Evolutionary conservation across 495 filamentous ascomycete species (phyloP), one percentile per base, ranked within the genome.

Genomic region (Aspergillus coremiiformis): DNA sequence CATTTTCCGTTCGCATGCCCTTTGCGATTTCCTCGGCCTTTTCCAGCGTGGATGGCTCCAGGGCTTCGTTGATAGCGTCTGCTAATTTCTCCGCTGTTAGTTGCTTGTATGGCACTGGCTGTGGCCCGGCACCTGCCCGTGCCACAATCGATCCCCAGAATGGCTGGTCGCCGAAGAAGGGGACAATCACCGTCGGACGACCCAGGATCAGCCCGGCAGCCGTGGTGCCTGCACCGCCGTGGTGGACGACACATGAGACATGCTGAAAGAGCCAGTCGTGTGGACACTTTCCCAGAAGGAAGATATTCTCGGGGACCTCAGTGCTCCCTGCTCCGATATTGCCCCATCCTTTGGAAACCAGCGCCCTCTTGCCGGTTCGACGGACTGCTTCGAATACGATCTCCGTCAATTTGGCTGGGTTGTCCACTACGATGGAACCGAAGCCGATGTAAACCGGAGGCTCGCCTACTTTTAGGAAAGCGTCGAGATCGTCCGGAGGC

Each of bases 121-220:
- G 55, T 0, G 86, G 87, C 3, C 87, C 87, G 2, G 86, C 87
- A 8, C 86, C 86, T 10, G 86, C 83, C 46, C 72, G 76, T 11
- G 80, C 79, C 43, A 90, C 77, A 78, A 90, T 87, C 3, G 78
- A 73, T 5, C 86, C 87, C 87, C 87, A 90, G 55, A 89, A 90
- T 0, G 81, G 82, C 63, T 90, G 86, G 52, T 90, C 87, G 6
- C 87, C 87, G 63, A 92, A 90, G 67, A 92, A 92, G 0, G 87
- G 87, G 4, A 90, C 81, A 19, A 92, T 73, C 2, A 89, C 74
- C 0, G 87, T 89, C 4, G 87, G 86, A 32, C 76, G 78, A 3
- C 84, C 85, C 1, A 72, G 64, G 1, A 78, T 70, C 42, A 92
- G 82, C 9, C 86, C 86, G 3, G 83, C 82, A 9, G 87, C 87